Evolutionary conservation across 192 early-diverging fungal genomes (phyloP).

Genomic region (Thamnidium elegans): DNA sequence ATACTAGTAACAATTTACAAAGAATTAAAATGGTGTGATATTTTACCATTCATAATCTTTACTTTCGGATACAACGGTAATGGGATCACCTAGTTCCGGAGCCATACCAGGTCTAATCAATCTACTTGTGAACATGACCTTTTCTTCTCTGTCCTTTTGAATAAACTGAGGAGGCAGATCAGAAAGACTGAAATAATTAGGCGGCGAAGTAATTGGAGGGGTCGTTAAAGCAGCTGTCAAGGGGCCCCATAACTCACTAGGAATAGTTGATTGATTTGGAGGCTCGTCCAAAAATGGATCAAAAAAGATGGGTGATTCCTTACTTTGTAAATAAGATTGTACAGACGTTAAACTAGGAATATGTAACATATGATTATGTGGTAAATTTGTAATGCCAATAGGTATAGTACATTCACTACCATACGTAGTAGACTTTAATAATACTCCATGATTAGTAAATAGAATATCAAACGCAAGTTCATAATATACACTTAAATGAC

Average conservation of each 20-base stretch:
- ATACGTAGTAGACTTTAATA: conserved; percentile 19
- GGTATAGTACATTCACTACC: conserved; percentile 29
- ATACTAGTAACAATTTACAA: conserved; percentile 1
- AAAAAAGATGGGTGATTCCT: conserved; percentile 32
- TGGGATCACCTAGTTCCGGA: conserved; percentile 26
- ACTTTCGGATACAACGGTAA: conserved; percentile 6
- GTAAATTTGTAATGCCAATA: conserved; percentile 34
- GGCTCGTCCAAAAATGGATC: conserved; percentile 33
- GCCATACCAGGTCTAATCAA: conserved; percentile 20
- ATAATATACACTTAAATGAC: conserved; percentile 37
- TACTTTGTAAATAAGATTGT: conserved; percentile 20
- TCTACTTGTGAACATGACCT: conserved; percentile 18
- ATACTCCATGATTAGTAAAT: neutral
- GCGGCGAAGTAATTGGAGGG: conserved; percentile 22
- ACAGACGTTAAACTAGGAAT: conserved; percentile 30
- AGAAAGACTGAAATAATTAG: conserved; percentile 33
- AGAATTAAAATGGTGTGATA: neutral
- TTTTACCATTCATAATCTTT: conserved; percentile 22
- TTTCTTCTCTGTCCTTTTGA: conserved; percentile 22
- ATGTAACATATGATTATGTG: conserved; percentile 26
- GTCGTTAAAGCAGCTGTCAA: conserved; percentile 18
- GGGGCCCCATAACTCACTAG: conserved; percentile 19
- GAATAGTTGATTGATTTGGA: conserved; percentile 6
- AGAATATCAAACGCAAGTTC: conserved; percentile 28
- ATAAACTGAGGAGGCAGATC: conserved; percentile 26